Percentiles rank a stretch among this genome's conserved stretches.
Conservation (phyloP, 345 rosid species). For the Microcos paniculata region DNA sequence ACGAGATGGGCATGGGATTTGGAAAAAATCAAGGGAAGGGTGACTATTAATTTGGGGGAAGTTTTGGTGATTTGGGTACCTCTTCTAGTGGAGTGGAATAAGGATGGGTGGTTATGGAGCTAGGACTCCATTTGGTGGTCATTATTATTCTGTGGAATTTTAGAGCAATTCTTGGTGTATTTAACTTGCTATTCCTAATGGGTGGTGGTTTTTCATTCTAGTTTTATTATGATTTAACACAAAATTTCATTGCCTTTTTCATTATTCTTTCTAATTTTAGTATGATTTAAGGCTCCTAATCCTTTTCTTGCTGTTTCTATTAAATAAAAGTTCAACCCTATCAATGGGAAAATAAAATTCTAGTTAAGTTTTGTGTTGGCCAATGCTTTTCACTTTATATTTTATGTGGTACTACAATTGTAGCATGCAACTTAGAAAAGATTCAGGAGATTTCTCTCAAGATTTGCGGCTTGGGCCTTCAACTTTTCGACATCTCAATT, state of each 20-base stretch:
- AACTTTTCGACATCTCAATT: no score
- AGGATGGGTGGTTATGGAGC: slow-evolving; percentile 37
- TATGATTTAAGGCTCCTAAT: background rate
- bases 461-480: no score
- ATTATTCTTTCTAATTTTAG: background rate
- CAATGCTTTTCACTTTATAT: no score
- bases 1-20: slow-evolving; percentile 29
- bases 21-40: slow-evolving; percentile 39
- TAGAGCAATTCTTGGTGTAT: background rate
- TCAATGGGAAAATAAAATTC: no score
- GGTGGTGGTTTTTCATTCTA: background rate
- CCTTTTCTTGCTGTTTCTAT: background rate
- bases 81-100: slow-evolving; percentile 33
- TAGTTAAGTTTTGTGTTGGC: no score
- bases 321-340: no score
- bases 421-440: no score
- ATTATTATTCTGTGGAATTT: slow-evolving; percentile 16
- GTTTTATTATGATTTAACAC: background rate
- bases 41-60: slow-evolving; percentile 29
- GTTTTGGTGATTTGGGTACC: slow-evolving; percentile 12
- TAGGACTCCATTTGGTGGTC: slow-evolving; percentile 37
- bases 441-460: no score
- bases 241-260: background rate
- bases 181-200: background rate
- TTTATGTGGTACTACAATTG: no score